Evolutionary conservation across 257 asterid genomes (phyloP).

Genomic region (Solanum chilense): DNA sequence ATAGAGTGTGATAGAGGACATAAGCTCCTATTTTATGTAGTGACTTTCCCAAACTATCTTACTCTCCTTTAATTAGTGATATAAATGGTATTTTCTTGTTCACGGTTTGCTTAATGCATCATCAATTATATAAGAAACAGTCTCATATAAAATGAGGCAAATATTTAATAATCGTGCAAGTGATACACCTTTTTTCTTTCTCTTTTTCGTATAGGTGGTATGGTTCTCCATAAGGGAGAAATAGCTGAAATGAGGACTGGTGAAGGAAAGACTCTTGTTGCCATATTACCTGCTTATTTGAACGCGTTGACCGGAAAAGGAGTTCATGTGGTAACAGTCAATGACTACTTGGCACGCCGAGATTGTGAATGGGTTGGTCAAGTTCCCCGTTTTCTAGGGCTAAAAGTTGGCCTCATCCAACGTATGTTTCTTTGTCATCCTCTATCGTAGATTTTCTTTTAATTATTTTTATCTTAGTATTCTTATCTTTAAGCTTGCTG

Average conservation of each 20-base stretch:
- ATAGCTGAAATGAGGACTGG: slow-evolving; percentile 99
- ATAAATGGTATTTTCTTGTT: neutral
- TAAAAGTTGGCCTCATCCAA: slow-evolving; percentile 97
- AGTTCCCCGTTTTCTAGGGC: slow-evolving; percentile 94
- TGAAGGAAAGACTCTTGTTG: slow-evolving; percentile 98
- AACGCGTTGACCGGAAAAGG: slow-evolving; percentile 93
- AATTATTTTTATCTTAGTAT: neutral
- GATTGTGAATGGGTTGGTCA: slow-evolving; percentile 99
- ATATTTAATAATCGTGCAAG: neutral
- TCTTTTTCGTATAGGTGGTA: slow-evolving; percentile 45
- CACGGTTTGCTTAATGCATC: neutral
- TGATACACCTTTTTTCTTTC: neutral
- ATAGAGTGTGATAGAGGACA: neutral
- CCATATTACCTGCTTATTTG: slow-evolving; percentile 85
- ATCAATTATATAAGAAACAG: neutral
- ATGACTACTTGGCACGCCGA: slow-evolving; percentile 93
- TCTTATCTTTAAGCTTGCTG: neutral
- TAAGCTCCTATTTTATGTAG: neutral
- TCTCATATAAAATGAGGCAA: neutral
- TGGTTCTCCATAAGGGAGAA: slow-evolving; percentile 98
- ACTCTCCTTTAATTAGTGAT: neutral
- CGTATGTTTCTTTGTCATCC: slow-evolving; percentile 49
- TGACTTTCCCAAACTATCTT: neutral
- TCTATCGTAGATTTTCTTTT: neutral
- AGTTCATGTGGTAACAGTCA: slow-evolving; percentile 88